phyloP scores from a whole-genome alignment of 345 rosid genomes.

The Aurinia saxatilis region DNA sequence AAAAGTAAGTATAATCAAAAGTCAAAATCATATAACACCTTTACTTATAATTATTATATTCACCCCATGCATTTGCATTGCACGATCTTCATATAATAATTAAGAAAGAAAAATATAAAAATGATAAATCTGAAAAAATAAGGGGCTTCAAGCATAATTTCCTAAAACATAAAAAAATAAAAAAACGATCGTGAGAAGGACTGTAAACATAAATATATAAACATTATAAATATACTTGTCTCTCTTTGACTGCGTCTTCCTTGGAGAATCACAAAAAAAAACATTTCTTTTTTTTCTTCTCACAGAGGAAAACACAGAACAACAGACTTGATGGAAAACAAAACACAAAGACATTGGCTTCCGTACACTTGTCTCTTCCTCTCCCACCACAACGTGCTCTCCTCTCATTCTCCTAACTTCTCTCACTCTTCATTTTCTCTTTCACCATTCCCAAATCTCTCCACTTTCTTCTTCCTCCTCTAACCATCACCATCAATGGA shows the following conservation, averaged over 20 bases:
- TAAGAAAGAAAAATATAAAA: not conserved
- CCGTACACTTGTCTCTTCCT: conserved; percentile 31
- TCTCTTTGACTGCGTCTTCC: conserved; percentile 22
- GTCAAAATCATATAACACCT: too few relatives aligned
- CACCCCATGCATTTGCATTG: not conserved
- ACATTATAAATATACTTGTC: not conserved
- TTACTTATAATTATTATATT: too few relatives aligned
- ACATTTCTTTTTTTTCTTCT: not conserved
- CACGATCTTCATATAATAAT: conserved; percentile 8
- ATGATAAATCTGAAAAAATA: not conserved
- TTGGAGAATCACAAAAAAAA: not conserved
- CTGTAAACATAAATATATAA: not conserved
- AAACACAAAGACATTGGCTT: conserved; percentile 8
- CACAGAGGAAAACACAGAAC: not conserved
- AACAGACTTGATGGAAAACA: conserved; percentile 22
- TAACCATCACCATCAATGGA: conserved; percentile 20
- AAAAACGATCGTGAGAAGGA: conserved; percentile 11
- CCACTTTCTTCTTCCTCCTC: not conserved
- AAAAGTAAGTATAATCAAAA: too few relatives aligned
- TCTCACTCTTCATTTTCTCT: conserved; percentile 1
- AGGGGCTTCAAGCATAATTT: not conserved
- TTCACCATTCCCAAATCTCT: not conserved
- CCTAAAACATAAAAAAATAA: not conserved
- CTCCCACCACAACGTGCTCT: conserved; percentile 23
- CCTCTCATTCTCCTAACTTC: conserved; percentile 25